Percentiles rank a stretch among this genome's conserved stretches.
phyloP scores from a whole-genome alignment of 768 basidiomycete genomes.

The Calvatia gigantea region DNA sequence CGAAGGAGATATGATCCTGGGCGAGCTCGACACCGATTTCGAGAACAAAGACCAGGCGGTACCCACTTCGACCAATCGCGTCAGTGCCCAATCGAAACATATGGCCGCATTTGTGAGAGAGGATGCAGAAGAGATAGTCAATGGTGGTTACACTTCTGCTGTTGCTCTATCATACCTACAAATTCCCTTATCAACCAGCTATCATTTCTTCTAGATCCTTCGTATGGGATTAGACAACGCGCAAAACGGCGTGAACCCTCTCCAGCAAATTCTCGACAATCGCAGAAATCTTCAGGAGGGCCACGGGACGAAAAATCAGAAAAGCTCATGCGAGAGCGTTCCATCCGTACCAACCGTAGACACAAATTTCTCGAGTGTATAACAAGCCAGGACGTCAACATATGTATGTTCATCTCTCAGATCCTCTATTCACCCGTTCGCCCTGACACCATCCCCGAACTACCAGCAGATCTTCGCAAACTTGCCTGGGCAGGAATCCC shows the following conservation, averaged over 20 bases:
- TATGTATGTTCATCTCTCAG: constrained; percentile 48
- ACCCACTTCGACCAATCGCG: constrained; percentile 21
- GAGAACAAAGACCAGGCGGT: constrained; percentile 21
- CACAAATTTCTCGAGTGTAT: constrained; percentile 83
- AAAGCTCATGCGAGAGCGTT: constrained; percentile 68
- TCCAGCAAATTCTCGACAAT: constrained; percentile 20
- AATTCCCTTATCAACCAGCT: constrained; percentile 24
- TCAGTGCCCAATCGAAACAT: constrained; percentile 38
- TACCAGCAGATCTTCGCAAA: constrained; percentile 79
- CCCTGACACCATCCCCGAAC: constrained; percentile 23
- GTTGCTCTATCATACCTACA: constrained; percentile 3
- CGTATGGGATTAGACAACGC: constrained; percentile 49
- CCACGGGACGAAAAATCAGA: constrained; percentile 43
- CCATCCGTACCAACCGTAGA: constrained; percentile 73
- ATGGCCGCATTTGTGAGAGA: constrained; percentile 51
- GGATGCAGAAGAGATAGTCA: constrained; percentile 73
- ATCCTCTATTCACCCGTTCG: constrained; percentile 6
- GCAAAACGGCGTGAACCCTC: constrained; percentile 34
- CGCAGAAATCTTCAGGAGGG: constrained; percentile 19
- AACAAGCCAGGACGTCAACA: constrained; percentile 72
- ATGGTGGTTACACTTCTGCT: constrained; percentile 47
- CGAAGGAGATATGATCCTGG: constrained; percentile 74
- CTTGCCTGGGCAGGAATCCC: constrained; percentile 96
- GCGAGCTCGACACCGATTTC: constrained; percentile 65
- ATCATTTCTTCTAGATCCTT: constrained; percentile 45